Evolutionary conservation across 768 basidiomycete species (phyloP), one percentile per base, ranked within the genome.

Genomic region (Panellus pusillus): DNA sequence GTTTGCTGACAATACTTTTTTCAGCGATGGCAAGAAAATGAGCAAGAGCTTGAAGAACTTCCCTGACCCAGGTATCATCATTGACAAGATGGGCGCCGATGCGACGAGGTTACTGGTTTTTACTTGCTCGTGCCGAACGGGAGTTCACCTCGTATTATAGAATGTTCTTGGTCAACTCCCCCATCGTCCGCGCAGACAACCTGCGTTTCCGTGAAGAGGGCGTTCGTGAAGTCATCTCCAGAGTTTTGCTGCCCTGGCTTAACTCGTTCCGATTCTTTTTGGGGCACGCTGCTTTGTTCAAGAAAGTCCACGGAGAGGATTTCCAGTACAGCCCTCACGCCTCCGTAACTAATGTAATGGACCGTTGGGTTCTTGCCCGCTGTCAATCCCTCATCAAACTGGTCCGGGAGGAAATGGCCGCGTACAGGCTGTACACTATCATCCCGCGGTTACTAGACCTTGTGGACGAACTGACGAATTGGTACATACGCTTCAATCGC

Each of bases 201-300:
- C 82, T 99, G 40, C 87, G 94, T 49, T 99, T 99, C 87, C 85
- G 94, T 45, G 97, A 99, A 71, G 93, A 96, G 61, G 97, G 97
- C 58, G 97, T 99, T 54, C 89, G 92, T 60, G 96, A 98, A 63
- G 94, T 98, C 61, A 79, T 98, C 61, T 91, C 93, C 39, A 89
- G 91, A n/a, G 97, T 98, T 31, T 86, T 99, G 57, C 79, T 98
- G 12, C 96, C 96, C 5, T 98, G 97, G 94, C 82, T 98, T 67
- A 99, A 98, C 69, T 91, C 95, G 40, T 95, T 95, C 85, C 93
- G 96, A 51, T 99, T 99, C 83, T 97, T 98, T 83, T 79, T 98
- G 44, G 93, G 92, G n/a, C 95, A 98, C 68, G 91, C 84, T 32
- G 86, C 86, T 4, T 75, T 98, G 20, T 77, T 93, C 63, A 88